Base-by-base conservation (phyloP, 1,284 basidiomycete species). In the Coniophora puteana region DNA sequence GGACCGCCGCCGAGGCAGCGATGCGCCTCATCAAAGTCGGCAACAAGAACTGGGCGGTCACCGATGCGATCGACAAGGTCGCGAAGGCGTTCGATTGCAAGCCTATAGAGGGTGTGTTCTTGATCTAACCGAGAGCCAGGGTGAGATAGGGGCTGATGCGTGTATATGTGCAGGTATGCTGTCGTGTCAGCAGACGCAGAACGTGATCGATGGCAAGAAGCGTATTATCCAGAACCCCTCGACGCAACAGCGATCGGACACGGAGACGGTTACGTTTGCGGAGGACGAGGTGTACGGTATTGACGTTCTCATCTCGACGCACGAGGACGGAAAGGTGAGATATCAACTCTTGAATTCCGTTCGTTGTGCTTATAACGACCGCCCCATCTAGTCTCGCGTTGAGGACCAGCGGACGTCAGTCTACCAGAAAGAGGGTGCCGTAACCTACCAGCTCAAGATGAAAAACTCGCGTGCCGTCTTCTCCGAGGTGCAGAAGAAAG, bases 361-460 rank as follows among this genome's bases (percentile, higher is more conserved):
- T 35, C 1, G 24, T 10, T 34, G 26, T 21, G n/a, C 14, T 8
- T 22, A 40, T 26, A 7, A 12, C 24, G 21, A 44, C 43, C 41
- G 14, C 23, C 26, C n/a, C 33, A 38, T 24, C 10, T 55, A 90
- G 88, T 88, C 92, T 44, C 89, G 91, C 44, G 55, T 84, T 30
- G 91, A 95, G 64, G 88, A 93, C 55, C 81, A 89, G 28, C 81
- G 89, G 60, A 96, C 93, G 38, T 91, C 90, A 28, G 85, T 99
- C 61, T 97, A 90, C 76, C 93, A 96, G 67, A 83, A 91, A 51
- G 89, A 91, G 59, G 81, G 81, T 40, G 72, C 78, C 30, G 77
- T 94, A 49, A 95, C 90, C 38, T 99, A 98, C 72, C 89, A 94
- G 63, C 78, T 98, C 58, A 99, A 98, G 76, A 88, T 96, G 83